Conservation (phyloP, 2,329 filamentous ascomycete species). For the Exophiala sideris region DNA sequence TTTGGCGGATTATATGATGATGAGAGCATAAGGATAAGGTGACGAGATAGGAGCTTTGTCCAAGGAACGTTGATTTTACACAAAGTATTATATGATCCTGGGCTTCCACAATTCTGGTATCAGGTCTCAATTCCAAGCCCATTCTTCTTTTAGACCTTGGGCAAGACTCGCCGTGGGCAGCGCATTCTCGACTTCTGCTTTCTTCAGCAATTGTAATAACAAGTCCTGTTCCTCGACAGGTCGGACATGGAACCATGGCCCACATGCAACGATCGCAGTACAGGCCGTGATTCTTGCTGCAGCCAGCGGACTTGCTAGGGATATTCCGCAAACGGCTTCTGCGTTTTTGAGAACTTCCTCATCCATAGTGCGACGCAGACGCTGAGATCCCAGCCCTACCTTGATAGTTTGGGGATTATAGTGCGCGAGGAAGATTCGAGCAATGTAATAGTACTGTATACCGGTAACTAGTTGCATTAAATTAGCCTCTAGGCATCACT, state of each 20-base stretch:
- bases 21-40: no score
- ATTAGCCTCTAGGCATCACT: background rate
- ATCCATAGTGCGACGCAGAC: constrained; percentile 11
- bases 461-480: constrained; percentile 27
- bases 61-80: no score
- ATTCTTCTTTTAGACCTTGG: background rate
- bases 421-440: constrained; percentile 8
- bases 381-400: constrained; percentile 13
- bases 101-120: background rate
- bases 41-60: no score
- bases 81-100: no score
- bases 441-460: constrained; percentile 13
- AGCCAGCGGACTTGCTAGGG: constrained; percentile 26
- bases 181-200: constrained; percentile 34
- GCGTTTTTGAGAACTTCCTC: constrained; percentile 27
- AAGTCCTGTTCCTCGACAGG: constrained; percentile 7
- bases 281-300: constrained; percentile 10
- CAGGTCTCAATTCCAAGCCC: background rate
- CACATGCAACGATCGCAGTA: constrained; percentile 29
- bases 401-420: constrained; percentile 18
- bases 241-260: constrained; percentile 29
- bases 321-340: constrained; percentile 29
- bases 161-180: constrained; percentile 31
- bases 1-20: no score
- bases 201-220: constrained; percentile 5